Conservation (phyloP, 768 basidiomycete species). For the Suillus subluteus region DNA sequence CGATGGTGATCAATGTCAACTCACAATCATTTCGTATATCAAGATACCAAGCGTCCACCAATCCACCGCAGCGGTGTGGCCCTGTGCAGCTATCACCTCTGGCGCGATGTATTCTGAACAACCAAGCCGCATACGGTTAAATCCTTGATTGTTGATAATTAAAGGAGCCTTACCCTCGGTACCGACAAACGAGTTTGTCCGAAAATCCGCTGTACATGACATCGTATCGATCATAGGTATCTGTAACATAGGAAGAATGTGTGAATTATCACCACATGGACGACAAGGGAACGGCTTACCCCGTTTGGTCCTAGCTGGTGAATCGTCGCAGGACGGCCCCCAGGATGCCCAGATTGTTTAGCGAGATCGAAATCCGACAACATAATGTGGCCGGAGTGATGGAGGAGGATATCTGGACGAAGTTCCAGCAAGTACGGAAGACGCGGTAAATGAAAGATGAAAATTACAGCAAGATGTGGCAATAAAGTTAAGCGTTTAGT, state of each 20-base stretch:
- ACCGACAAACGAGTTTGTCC: constrained; percentile 98
- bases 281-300: constrained; percentile 48
- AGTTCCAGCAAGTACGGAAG: constrained; percentile 14
- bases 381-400: constrained; percentile 99
- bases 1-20: constrained; percentile 39
- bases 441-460: constrained; percentile 2
- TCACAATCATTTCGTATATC: constrained; percentile 98
- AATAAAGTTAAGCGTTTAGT: constrained; percentile 14
- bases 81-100: constrained; percentile 95
- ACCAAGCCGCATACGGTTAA: background rate
- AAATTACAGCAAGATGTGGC: constrained; percentile 11
- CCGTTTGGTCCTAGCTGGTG: constrained; percentile 87
- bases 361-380: constrained; percentile 99
- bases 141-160: background rate
- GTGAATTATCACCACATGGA: constrained; percentile 10
- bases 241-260: constrained; percentile 43
- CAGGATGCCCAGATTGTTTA: constrained; percentile 88
- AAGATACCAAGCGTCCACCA: constrained; percentile 99
- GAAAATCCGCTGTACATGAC: constrained; percentile 95
- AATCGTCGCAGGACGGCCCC: constrained; percentile 85
- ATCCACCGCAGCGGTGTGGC: constrained; percentile 97
- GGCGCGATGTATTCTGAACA: constrained; percentile 95
- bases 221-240: constrained; percentile 94
- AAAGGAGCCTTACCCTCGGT: constrained; percentile 78
- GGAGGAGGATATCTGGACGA: constrained; percentile 86